Evolutionary conservation across 305 asterid species (phyloP), one percentile per base, ranked within the genome.

Genomic region (Fraxinus angustifolia): DNA sequence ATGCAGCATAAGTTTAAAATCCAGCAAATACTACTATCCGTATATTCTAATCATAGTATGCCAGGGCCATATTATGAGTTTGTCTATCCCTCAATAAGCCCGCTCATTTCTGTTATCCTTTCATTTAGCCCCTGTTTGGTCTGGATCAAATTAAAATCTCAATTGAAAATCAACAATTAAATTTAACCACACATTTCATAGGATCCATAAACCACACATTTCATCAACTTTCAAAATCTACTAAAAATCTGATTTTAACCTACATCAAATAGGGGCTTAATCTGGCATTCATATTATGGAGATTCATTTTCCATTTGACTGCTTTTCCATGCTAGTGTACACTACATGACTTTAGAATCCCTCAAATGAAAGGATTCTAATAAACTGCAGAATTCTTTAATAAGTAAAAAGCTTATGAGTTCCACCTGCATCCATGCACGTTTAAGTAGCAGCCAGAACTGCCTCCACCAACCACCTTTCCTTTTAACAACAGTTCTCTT

Each of bases 361-460:
- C 56, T 62, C 79, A 33, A n/a, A 71, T 12, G 74, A 50, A 56
- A 38, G 77, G 73, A 38, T 72, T 68, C 71, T 2, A 31, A 11
- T 28, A 67, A 75, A 76, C 33, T 7, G 53, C 35, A 21, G 73
- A 68, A 6, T 38, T 62, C 45, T 79, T 19, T 14, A n/a, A 73
- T 21, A 34, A 40, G 31, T 40, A 75, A 35, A 60, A 40, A 82
- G 79, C 45, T 26, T 30, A 70, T 82, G 73, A 78, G 60, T 82
- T 70, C 73, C 86, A 90, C 99, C 95, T 96, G 99, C 99, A 94
- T 91, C 99, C 98, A 96, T 40, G 99, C 99, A 78, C 98, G 98
- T 85, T 84, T 94, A 80, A 96, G 94, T 82, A 96, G 98, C 76
- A 96, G 85, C 78, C 82, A 76, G 65, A 96, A 96, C 86, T 96